These are phyloP conservation scores for Penicillium capsulatum DNA, from an alignment of 2,329 filamentous ascomycete species.

Conservation along the genomic window DNA sequence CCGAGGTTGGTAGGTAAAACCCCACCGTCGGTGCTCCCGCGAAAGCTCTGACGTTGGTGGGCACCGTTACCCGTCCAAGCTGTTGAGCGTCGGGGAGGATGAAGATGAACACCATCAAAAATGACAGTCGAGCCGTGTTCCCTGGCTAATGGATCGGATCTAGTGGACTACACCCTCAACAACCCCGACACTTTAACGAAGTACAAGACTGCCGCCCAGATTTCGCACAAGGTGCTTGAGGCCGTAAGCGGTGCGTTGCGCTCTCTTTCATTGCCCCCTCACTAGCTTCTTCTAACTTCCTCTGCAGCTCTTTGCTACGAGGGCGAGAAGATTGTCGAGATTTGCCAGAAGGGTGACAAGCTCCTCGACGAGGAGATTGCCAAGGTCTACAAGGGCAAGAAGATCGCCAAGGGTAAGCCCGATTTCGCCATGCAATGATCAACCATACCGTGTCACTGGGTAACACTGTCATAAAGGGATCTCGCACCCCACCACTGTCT, in stretches of 20 bases:
- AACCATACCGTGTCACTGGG: background rate
- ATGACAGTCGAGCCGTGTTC: constrained; percentile 1
- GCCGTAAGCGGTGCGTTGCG: constrained; percentile 60
- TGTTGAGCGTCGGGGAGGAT: constrained; percentile 19
- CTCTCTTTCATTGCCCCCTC: constrained; percentile 4
- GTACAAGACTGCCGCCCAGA: constrained; percentile 94
- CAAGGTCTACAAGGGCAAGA: constrained; percentile 99
- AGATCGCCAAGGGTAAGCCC: constrained; percentile 76
- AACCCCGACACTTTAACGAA: constrained; percentile 96
- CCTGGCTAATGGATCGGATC: constrained; percentile 16
- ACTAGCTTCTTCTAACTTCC: constrained; percentile 19
- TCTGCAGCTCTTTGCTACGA: constrained; percentile 64
- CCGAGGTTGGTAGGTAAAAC: constrained; percentile 41
- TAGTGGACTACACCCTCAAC: constrained; percentile 76
- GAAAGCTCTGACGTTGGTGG: constrained; percentile 36
- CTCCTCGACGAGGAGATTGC: constrained; percentile 86
- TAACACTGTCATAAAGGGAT: constrained; percentile 57
- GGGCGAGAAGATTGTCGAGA: constrained; percentile 84
- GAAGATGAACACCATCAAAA: constrained; percentile 12
- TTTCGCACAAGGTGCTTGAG: constrained; percentile 92
- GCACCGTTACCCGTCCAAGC: constrained; percentile 15
- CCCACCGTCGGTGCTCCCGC: constrained; percentile 19
- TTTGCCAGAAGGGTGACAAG: constrained; percentile 95
- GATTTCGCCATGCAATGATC: background rate
- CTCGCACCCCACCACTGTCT: constrained; percentile 90